Conservation (phyloP, 2,329 filamentous ascomycete species). For the Colletotrichum ledebouriae region DNA sequence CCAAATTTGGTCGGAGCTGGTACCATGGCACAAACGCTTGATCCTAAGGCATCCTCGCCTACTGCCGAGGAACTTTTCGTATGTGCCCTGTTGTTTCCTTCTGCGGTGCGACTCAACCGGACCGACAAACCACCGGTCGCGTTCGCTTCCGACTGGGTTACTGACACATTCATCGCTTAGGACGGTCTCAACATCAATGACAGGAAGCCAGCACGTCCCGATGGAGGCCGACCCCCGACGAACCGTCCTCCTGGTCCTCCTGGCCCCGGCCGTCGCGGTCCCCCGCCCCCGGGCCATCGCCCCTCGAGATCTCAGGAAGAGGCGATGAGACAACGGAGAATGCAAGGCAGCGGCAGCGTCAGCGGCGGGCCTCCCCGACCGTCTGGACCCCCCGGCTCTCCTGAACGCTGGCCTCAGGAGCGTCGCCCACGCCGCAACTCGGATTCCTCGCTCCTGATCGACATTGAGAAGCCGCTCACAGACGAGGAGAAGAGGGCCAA, state of each 20-base stretch:
- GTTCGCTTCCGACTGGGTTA: not conserved
- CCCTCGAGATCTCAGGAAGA: slow-evolving; percentile 77
- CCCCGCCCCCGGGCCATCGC: slow-evolving; percentile 66
- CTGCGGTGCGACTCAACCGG: not conserved
- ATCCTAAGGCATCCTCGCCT: slow-evolving; percentile 62
- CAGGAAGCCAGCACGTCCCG: slow-evolving; percentile 55
- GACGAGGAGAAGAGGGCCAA: slow-evolving; percentile 69
- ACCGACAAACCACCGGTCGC: slow-evolving; percentile 1
- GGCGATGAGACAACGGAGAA: slow-evolving; percentile 65
- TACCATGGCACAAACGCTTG: slow-evolving; percentile 64
- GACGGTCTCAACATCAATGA: slow-evolving; percentile 78
- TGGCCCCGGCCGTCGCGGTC: slow-evolving; percentile 57
- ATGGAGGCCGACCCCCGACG: slow-evolving; percentile 48
- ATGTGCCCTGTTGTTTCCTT: slow-evolving; percentile 58
- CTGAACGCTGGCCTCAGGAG: slow-evolving; percentile 55
- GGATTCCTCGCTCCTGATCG: slow-evolving; percentile 77
- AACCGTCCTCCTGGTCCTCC: slow-evolving; percentile 57
- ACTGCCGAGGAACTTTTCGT: slow-evolving; percentile 82
- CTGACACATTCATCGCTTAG: slow-evolving; percentile 57
- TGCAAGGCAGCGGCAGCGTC: slow-evolving; percentile 52
- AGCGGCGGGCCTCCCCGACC: slow-evolving; percentile 51
- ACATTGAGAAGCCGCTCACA: slow-evolving; percentile 69
- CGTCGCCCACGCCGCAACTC: slow-evolving; percentile 79
- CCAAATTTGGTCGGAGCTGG: slow-evolving; percentile 56
- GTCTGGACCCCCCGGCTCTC: slow-evolving; percentile 52